Base-by-base conservation (phyloP, 768 basidiomycete species). In the Phaffia tasmanica region DNA sequence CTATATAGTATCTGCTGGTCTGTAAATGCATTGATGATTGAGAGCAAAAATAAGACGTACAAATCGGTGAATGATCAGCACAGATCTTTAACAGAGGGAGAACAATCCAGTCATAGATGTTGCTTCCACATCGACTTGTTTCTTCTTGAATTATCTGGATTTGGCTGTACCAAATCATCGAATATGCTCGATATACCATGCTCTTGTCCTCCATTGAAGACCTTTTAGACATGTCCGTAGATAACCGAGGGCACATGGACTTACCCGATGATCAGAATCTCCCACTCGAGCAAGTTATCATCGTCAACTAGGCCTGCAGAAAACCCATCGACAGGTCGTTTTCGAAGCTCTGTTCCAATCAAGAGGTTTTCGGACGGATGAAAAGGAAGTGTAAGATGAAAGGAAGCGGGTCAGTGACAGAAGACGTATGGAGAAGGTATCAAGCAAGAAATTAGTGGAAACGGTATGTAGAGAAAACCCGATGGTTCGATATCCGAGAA, bases 231-330 rank as follows among this genome's bases (percentile, higher is more conserved):
- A 42, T 42, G 11, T 42, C 6, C 6, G 35, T 42, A 11, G 11
- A 5, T 5, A 5, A 9, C 29, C 46, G 55, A 27, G 18, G 63
- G 15, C 29, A 57, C 35, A 54, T 65, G 69, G 67, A 68, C 76
- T 69, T 70, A 93, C 90, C 91, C 90, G 74, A 94, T 94, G 71
- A 95, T 86, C 74, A 95, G 81, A 73, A 97, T 82, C 71, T 95
- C 92, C 95, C 95, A 99, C 79, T 97, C 93, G 67, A 87, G 89
- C 16, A 97, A 79, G 78, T 97, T 93, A 77, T 85, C 82, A 67
- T 97, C 94, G 75, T 98, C 91, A 56, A 92, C 92, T 63, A 99
- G 84, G 50, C 94, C 94, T 85, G 93, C 94, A 46, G 90, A 93
- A 80, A 99, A 98, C 8, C 94, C 94, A 74, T 95, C 89, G 5